Evolutionary conservation across 2,329 filamentous ascomycete genomes (phyloP), one percentile per base, ranked within the genome.

Genomic region (Talaromyces sp.): DNA sequence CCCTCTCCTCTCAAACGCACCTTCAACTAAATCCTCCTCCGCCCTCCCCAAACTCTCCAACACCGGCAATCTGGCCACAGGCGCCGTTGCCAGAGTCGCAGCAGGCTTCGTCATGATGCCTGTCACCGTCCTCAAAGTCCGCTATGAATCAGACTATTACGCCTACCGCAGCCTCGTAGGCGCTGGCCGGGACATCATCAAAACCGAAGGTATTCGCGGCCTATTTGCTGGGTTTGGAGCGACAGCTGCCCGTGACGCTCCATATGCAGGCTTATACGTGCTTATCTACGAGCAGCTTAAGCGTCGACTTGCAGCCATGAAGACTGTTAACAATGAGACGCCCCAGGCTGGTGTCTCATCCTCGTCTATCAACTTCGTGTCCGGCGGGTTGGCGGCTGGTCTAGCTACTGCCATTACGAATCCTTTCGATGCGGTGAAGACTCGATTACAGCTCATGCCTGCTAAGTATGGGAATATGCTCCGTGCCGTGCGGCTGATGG

Each of bases 371-470:
- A 96, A 99, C 71, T 97, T 97, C 66, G 77, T 83, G 13, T 93
- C 90, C 0, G 93, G 90, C 11, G 85, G 90, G 3, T 67, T 92
- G 3, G 91, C 93, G 3, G 93, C 91, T 0, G 88, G 87, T 1
- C 77, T 89, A 27, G 95, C 91, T 50, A 97, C 92, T 1, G 87
- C 88, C 3, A 81, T 97, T 33, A 97, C 94, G 8, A 99, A 99
- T 71, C 94, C 94, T 0, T 97, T 97, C 66, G 94, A 99, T 73
- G 91, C 91, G 1, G 86, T 97, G 72, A 99, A 99, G 78, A 99
- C 94, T 19, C 80, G 94, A 45, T 86, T 99, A 62, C 94, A 99
- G 75, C 80, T 99, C 30, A 90, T 95, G 77, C 94, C 94, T 3
- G 80, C 79, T 6, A 82, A 84, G 52, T 99, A 97, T 68, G 80